Conservation (phyloP, 768 basidiomycete genomes). For the Boletus reticulatus region DNA sequence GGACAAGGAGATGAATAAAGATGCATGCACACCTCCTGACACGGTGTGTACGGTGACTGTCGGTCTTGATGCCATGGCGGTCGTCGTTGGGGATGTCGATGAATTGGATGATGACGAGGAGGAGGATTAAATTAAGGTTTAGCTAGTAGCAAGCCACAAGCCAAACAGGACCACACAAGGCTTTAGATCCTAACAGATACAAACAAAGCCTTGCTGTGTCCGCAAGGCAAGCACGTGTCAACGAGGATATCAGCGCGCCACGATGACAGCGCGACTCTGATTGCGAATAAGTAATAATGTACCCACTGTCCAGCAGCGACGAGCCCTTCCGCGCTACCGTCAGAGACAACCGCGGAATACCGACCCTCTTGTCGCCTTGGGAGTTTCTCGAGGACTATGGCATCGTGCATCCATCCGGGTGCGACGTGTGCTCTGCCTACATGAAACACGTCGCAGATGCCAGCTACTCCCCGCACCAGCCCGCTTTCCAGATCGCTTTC, state of each 20-base stretch:
- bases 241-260: slow-evolving; percentile 27
- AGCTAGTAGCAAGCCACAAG: slow-evolving; percentile 24
- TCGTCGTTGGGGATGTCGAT: slow-evolving; percentile 31
- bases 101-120: slow-evolving; percentile 19
- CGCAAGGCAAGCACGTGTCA: slow-evolving; percentile 30
- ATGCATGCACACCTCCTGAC: slow-evolving; percentile 58
- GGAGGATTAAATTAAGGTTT: slow-evolving; percentile 23
- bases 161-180: slow-evolving; percentile 19
- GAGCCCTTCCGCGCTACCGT: slow-evolving; percentile 28
- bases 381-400: slow-evolving; percentile 40
- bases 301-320: slow-evolving; percentile 32
- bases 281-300: slow-evolving; percentile 21
- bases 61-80: slow-evolving; percentile 85
- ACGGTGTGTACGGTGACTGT: slow-evolving; percentile 82
- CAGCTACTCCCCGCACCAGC: slow-evolving; percentile 35
- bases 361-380: slow-evolving; percentile 37
- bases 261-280: neutral
- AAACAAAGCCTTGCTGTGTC: slow-evolving; percentile 31
- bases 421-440: slow-evolving; percentile 37
- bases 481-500: slow-evolving; percentile 41
- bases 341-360: slow-evolving; percentile 32
- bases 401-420: slow-evolving; percentile 39
- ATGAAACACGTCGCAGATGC: slow-evolving; percentile 41
- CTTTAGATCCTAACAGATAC: slow-evolving; percentile 19
- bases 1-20: neutral